These are phyloP conservation scores for Fennellomyces sp. DNA, from an alignment of 371 early-diverging fungal genomes.

Conservation along the genomic window DNA sequence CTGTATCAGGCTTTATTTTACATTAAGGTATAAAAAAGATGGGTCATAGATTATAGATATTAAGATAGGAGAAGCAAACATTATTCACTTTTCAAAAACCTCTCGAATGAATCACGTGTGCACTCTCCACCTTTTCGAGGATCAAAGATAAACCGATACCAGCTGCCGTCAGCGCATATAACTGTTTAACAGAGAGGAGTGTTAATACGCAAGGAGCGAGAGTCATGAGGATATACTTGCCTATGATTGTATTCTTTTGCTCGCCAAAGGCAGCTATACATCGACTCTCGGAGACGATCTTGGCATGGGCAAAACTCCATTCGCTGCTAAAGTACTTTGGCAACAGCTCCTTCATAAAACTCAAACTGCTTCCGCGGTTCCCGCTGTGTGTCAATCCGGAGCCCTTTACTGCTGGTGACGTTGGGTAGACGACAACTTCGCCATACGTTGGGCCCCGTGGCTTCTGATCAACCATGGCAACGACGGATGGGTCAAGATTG, in stretches of 20 bases:
- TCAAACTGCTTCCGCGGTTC: conserved; percentile 60
- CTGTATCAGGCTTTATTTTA: too few relatives aligned
- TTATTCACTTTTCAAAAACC: conserved; percentile 53
- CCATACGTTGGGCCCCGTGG: conserved; percentile 63
- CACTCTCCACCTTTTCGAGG: conserved; percentile 82
- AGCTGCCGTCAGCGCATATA: conserved; percentile 86
- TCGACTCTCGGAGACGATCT: conserved; percentile 76
- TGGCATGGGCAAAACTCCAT: conserved; percentile 92
- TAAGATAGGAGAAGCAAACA: too few relatives aligned
- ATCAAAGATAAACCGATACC: conserved; percentile 84
- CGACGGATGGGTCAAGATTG: conserved; percentile 70
- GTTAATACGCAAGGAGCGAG: neutral
- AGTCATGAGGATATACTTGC: too few relatives aligned
- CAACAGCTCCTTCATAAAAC: conserved; percentile 88
- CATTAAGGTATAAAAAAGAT: too few relatives aligned
- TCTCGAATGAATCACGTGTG: conserved; percentile 63
- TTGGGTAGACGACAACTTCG: conserved; percentile 41
- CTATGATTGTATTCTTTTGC: conserved; percentile 73
- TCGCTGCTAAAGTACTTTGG: conserved; percentile 94
- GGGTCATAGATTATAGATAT: too few relatives aligned
- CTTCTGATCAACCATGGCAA: conserved; percentile 38
- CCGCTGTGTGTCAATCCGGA: conserved; percentile 47
- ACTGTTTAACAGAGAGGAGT: conserved; percentile 37
- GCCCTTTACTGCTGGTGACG: conserved; percentile 23
- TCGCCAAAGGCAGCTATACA: conserved; percentile 84